These are phyloP conservation scores for Chytriomyces hyalinus DNA, from an alignment of 192 early-diverging fungal genomes.

Conservation along the genomic window DNA sequence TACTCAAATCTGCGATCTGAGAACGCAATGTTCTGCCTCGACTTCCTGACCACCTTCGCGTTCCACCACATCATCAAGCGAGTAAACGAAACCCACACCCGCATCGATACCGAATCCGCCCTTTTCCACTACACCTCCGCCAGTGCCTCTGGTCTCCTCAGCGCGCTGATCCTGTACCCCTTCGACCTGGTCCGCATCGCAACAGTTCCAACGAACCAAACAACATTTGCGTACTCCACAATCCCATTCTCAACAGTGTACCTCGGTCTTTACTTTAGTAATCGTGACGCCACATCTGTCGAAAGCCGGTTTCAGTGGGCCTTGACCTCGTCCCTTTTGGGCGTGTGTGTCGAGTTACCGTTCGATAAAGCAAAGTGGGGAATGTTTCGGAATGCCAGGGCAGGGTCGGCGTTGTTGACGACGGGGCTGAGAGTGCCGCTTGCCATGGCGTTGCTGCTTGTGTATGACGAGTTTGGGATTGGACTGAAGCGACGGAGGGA, in stretches of 20 bases:
- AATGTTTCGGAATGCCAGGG: constrained; percentile 10
- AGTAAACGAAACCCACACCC: not conserved
- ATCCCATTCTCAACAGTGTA: not conserved
- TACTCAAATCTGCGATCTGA: too few relatives aligned
- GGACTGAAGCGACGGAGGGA: not conserved
- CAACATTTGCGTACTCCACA: not conserved
- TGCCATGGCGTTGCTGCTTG: not conserved
- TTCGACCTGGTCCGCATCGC: not conserved
- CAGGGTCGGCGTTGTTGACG: not conserved
- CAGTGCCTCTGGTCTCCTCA: not conserved
- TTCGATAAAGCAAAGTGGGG: constrained; percentile 16
- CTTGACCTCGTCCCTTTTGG: not conserved
- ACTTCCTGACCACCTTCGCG: not conserved
- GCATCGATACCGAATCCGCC: not conserved
- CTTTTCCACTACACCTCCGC: not conserved
- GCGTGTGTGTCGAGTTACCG: not conserved
- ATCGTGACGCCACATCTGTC: not conserved
- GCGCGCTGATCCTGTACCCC: not conserved
- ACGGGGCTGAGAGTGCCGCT: constrained; percentile 7
- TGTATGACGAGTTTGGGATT: constrained; percentile 4
- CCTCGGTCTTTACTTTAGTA: not conserved
- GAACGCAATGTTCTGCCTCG: not conserved
- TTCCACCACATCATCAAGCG: not conserved
- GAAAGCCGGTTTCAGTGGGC: not conserved
- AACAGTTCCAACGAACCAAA: not conserved